Evolutionary conservation across 1,139 yeast species (phyloP).

Genomic region (Scheffersomyces titani): DNA sequence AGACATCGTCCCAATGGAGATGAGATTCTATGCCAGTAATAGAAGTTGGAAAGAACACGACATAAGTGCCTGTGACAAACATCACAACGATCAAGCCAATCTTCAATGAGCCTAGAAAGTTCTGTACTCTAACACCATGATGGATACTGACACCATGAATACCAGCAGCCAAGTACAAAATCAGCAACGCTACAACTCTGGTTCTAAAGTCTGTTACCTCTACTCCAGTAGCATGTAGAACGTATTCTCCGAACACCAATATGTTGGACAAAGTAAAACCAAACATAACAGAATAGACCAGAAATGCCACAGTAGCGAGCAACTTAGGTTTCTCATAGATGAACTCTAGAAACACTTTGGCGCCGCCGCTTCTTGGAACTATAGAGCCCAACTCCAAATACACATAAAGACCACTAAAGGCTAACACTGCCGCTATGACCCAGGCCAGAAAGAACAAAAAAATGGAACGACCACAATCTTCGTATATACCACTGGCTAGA

Average conservation of each 20-base stretch:
- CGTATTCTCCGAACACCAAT: slow-evolving; percentile 71
- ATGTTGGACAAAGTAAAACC: slow-evolving; percentile 69
- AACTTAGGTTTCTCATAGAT: slow-evolving; percentile 61
- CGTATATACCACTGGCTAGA: slow-evolving; percentile 65
- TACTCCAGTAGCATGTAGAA: slow-evolving; percentile 50
- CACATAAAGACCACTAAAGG: slow-evolving; percentile 66
- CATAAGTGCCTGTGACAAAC: slow-evolving; percentile 53
- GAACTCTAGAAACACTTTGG: slow-evolving; percentile 67
- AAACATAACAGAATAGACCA: slow-evolving; percentile 57
- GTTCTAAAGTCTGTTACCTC: slow-evolving; percentile 36
- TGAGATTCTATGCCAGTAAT: slow-evolving; percentile 44
- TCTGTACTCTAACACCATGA: slow-evolving; percentile 57
- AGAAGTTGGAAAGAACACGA: slow-evolving; percentile 41
- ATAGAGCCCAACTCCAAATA: slow-evolving; percentile 70
- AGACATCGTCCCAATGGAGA: slow-evolving; percentile 35
- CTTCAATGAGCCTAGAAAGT: slow-evolving; percentile 57
- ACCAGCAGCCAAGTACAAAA: slow-evolving; percentile 43
- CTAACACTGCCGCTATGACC: slow-evolving; percentile 59
- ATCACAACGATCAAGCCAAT: slow-evolving; percentile 48
- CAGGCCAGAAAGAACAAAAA: slow-evolving; percentile 60
- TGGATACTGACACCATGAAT: slow-evolving; percentile 57
- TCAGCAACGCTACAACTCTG: slow-evolving; percentile 44
- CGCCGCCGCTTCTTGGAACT: slow-evolving; percentile 74
- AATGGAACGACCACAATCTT: slow-evolving; percentile 69
- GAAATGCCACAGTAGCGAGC: slow-evolving; percentile 60